phyloP scores from a whole-genome alignment of 2,329 filamentous ascomycete species.

The Sarocladium strictum region DNA sequence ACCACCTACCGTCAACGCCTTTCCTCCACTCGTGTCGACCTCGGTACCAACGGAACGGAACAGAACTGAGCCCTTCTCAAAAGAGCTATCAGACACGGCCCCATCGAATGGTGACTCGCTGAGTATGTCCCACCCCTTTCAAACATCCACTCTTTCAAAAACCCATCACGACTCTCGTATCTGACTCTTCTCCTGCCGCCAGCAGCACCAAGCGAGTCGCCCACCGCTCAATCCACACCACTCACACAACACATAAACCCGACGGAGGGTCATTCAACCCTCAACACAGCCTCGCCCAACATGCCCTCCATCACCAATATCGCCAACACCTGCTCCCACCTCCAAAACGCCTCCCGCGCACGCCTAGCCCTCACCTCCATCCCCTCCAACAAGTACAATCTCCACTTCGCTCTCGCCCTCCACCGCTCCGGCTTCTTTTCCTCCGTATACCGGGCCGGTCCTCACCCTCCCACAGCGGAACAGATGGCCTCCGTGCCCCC shows the following conservation, averaged over 20 bases:
- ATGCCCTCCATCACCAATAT: slow-evolving; percentile 59
- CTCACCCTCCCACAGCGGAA: slow-evolving; percentile 44
- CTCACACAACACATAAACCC: neutral
- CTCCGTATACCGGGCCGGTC: slow-evolving; percentile 67
- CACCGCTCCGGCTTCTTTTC: slow-evolving; percentile 80
- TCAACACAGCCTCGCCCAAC: slow-evolving; percentile 12
- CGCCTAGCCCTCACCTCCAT: slow-evolving; percentile 80
- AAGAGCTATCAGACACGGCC: neutral
- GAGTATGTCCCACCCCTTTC: slow-evolving; percentile 5
- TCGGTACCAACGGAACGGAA: too few species aligned
- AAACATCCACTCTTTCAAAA: neutral
- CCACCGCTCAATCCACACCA: neutral
- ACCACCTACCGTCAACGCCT: neutral
- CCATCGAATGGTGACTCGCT: slow-evolving; percentile 7
- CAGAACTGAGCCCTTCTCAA: too few species aligned
- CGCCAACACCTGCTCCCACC: slow-evolving; percentile 77
- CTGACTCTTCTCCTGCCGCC: slow-evolving; percentile 1
- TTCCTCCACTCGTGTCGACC: neutral
- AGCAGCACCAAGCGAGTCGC: slow-evolving; percentile 8
- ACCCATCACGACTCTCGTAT: neutral
- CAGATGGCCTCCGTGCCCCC: slow-evolving; percentile 40
- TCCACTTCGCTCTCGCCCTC: slow-evolving; percentile 67
- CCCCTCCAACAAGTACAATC: slow-evolving; percentile 73
- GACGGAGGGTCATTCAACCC: neutral
- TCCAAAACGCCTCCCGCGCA: slow-evolving; percentile 84